Percentiles rank a stretch among this genome's conserved stretches.
Conservation (phyloP, 2,329 filamentous ascomycete genomes). For the Cladophialophora bantiana region DNA sequence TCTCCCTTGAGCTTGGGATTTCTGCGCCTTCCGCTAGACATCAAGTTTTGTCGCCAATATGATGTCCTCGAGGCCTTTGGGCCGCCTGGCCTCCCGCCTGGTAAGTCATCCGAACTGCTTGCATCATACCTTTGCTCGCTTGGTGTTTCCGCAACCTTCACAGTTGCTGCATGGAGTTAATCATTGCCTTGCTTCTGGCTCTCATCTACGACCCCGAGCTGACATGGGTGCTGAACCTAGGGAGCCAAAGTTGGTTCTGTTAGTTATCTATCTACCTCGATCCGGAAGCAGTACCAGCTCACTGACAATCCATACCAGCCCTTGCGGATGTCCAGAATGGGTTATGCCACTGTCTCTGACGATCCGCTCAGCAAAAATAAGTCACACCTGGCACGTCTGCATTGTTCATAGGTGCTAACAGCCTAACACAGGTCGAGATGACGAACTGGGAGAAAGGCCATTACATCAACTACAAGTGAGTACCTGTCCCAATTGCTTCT, state of each 20-base stretch:
- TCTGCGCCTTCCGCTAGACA: conserved; percentile 43
- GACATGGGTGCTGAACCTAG: conserved; percentile 40
- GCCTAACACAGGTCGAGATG: conserved; percentile 74
- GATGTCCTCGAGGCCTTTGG: conserved; percentile 52
- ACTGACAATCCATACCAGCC: conserved; percentile 42
- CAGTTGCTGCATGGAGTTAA: conserved; percentile 21
- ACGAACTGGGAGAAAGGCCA: conserved; percentile 95
- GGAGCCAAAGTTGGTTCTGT: conserved; percentile 56
- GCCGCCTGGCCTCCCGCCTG: conserved; percentile 40
- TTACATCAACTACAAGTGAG: conserved; percentile 92
- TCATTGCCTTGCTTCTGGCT: background rate
- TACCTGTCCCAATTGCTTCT: background rate
- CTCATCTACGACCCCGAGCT: conserved; percentile 12
- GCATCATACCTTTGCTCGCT: conserved; percentile 46
- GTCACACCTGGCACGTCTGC: conserved; percentile 6
- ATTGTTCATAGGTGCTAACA: conserved; percentile 25
- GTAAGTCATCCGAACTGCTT: conserved; percentile 46
- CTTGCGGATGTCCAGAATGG: conserved; percentile 35
- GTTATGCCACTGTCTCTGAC: conserved; percentile 61
- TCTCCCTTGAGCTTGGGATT: conserved; percentile 47
- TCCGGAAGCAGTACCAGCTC: conserved; percentile 12
- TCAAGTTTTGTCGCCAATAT: conserved; percentile 51
- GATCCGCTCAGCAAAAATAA: conserved; percentile 82
- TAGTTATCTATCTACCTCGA: conserved; percentile 42
- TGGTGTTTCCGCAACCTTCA: conserved; percentile 9